Evolutionary conservation across 1,284 basidiomycete genomes (phyloP).

Genomic region (Caloboletus firmus): DNA sequence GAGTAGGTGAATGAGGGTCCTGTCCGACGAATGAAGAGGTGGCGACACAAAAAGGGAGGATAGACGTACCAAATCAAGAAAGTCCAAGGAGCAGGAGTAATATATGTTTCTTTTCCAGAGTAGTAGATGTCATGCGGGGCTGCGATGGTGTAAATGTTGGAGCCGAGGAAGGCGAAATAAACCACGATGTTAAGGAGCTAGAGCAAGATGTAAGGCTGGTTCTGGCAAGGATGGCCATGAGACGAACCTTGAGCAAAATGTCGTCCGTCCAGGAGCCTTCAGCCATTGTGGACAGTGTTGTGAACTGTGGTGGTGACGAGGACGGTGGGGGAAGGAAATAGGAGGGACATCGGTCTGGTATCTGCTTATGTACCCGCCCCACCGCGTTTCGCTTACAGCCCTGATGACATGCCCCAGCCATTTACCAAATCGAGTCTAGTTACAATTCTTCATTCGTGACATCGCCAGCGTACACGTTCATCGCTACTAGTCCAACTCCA

Average conservation of each 20-base stretch:
- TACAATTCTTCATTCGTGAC: neutral
- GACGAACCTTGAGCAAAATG: slow-evolving; percentile 73
- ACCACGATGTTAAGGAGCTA: slow-evolving; percentile 78
- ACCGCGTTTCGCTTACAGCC: neutral
- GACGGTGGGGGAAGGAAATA: slow-evolving; percentile 2
- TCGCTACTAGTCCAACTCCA: neutral
- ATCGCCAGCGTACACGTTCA: neutral
- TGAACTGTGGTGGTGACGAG: slow-evolving; percentile 2
- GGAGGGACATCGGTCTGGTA: slow-evolving; percentile 16
- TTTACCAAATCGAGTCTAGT: slow-evolving; percentile 17
- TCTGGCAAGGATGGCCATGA: neutral
- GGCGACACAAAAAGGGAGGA: slow-evolving; percentile 12
- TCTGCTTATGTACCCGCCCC: slow-evolving; percentile 30
- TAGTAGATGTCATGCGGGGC: slow-evolving; percentile 69
- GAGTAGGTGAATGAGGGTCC: slow-evolving; percentile 83
- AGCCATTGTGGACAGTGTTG: slow-evolving; percentile 46
- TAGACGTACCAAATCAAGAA: slow-evolving; percentile 73
- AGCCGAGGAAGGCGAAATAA: slow-evolving; percentile 82
- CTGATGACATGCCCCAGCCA: slow-evolving; percentile 27
- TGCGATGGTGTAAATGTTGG: slow-evolving; percentile 84
- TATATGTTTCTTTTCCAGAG: slow-evolving; percentile 77
- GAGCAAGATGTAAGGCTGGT: neutral
- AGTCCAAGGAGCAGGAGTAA: slow-evolving; percentile 88
- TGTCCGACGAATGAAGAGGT: slow-evolving; percentile 32
- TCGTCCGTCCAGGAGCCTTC: slow-evolving; percentile 69